Evolutionary conservation across 1,139 yeast species (phyloP).

Genomic region (Nakaseomyces bracarensis): DNA sequence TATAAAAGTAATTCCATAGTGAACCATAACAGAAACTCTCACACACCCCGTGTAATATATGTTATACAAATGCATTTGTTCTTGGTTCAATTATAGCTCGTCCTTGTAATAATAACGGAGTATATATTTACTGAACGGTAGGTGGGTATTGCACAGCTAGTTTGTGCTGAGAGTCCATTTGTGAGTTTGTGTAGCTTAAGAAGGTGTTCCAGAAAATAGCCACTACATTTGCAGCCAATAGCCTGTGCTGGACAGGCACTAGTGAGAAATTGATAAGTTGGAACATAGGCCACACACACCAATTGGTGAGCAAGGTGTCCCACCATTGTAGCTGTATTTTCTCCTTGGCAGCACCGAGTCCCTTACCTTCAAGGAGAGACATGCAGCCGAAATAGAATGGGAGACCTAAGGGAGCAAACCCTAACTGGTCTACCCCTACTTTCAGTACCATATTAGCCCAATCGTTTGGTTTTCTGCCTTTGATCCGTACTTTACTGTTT

Average conservation of each 20-base stretch:
- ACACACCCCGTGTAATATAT: no score
- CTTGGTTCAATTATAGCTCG: background rate
- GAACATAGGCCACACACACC: conserved; percentile 84
- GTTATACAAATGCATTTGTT: no score
- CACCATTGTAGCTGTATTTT: conserved; percentile 47
- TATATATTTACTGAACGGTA: conserved; percentile 31
- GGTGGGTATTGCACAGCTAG: conserved; percentile 35
- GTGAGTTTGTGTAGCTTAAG: conserved; percentile 47
- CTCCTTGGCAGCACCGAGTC: conserved; percentile 32
- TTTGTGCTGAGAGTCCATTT: conserved; percentile 13
- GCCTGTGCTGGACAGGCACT: conserved; percentile 61
- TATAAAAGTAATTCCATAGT: no score
- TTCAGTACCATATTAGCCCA: conserved; percentile 36
- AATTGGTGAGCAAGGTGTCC: conserved; percentile 58
- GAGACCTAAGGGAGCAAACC: conserved; percentile 69
- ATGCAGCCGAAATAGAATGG: conserved; percentile 62
- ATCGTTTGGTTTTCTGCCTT: conserved; percentile 24
- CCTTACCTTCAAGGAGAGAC: conserved; percentile 53
- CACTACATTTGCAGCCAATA: conserved; percentile 60
- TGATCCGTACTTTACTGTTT: conserved; percentile 36
- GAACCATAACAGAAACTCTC: no score
- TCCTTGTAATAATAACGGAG: no score
- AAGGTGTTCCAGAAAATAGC: conserved; percentile 84
- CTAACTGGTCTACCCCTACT: conserved; percentile 62
- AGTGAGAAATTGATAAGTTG: conserved; percentile 64